Evolutionary conservation across 1,284 basidiomycete species (phyloP), one percentile per base, ranked within the genome.

Genomic region (Xerocomus minutiporus): DNA sequence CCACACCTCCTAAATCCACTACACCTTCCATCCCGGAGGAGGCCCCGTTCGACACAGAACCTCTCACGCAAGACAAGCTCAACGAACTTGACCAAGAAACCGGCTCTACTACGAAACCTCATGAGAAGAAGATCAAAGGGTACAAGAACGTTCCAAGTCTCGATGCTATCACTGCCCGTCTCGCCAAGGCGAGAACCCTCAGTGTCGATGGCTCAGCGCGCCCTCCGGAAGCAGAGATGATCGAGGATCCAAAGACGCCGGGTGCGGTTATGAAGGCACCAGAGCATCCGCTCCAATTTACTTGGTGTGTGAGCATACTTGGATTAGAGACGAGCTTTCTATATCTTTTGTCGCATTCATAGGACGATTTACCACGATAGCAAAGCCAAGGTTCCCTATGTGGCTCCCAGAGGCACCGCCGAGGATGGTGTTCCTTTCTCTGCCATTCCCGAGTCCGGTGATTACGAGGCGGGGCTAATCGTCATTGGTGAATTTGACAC

Each of bases 321-420:
- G 13, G 31, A 39, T 55, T 25, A 39, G 45, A 44, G 23, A n/a
- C 15, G 13, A 13, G 50, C 29, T 45, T 45, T 51, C 34, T 43
- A 53, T 26, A 51, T 48, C 38, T 89, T 47, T 31, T 8, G 1
- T 20, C 15, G 23, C 25, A 35, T 36, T 12, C 41, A 39, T 15
- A 63, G 90, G 92, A 93, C 91, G 4, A 77, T 96, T 52, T 95
- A 83, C 71, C 92, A 92, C 68, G 93, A 97, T 67, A 82, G 85
- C 13, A 93, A 93, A 73, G 71, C 82, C 39, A 89, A 86, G 68
- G 76, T 73, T 49, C 84, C 87, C 1, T 81, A 72, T 56, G 81
- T 80, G 0, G 64, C 78, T 4, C 61, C 64, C 36, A 67, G 55
- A 47, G 61, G 59, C 5, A 52, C 69, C 2, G 58, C 60, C n/a